Conservation (phyloP, 352 stramenopile species). For the Synura sp. region DNA sequence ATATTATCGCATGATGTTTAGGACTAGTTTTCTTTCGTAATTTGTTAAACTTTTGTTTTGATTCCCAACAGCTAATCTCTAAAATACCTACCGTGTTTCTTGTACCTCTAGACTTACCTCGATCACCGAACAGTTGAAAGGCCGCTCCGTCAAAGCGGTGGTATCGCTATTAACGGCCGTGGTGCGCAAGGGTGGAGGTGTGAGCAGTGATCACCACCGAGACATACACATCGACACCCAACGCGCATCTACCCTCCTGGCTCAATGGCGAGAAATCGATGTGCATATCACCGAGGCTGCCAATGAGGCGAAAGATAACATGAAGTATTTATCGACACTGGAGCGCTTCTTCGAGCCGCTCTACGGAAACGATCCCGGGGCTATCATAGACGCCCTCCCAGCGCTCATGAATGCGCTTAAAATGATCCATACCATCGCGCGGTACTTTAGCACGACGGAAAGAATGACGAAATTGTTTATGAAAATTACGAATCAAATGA, state of each 20-base stretch:
- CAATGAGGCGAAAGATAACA: slow-evolving; percentile 98
- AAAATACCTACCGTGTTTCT: too few relatives aligned
- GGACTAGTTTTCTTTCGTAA: too few relatives aligned
- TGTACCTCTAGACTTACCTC: slow-evolving; percentile 92
- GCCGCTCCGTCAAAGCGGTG: slow-evolving; percentile 89
- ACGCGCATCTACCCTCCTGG: slow-evolving; percentile 82
- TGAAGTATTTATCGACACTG: slow-evolving; percentile 97
- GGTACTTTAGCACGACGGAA: slow-evolving; percentile 97
- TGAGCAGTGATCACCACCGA: too few relatives aligned
- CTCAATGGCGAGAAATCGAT: slow-evolving; percentile 95
- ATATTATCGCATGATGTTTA: too few relatives aligned
- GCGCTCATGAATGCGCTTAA: slow-evolving; percentile 98
- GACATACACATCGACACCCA: too few relatives aligned
- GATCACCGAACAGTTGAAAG: slow-evolving; percentile 96
- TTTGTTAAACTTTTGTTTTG: too few relatives aligned
- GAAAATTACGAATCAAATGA: slow-evolving; percentile 99
- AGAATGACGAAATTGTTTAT: slow-evolving; percentile 92
- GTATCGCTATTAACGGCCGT: too few relatives aligned
- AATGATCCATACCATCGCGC: slow-evolving; percentile 98
- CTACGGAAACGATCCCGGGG: slow-evolving; percentile 83
- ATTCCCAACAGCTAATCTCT: too few relatives aligned
- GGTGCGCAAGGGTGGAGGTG: too few relatives aligned
- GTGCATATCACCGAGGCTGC: slow-evolving; percentile 94
- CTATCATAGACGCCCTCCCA: slow-evolving; percentile 96
- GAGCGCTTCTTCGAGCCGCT: slow-evolving; percentile 80